Base-by-base conservation (phyloP, 352 stramenopile species). In the Saprolegnia parasitica region DNA sequence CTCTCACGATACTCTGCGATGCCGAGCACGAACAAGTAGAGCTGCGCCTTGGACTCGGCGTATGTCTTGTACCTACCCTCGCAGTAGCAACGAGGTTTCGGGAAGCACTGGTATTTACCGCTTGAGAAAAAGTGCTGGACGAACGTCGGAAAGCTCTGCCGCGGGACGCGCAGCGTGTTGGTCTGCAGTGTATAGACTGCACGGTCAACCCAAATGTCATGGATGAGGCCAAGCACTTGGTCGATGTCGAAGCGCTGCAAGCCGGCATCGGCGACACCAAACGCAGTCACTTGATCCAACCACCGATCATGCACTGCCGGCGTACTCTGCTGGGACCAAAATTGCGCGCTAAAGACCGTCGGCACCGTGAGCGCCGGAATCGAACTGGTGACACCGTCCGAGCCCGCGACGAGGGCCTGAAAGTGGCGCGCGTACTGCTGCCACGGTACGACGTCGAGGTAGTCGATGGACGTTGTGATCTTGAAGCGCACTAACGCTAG, bases 111-210 rank as follows among this genome's bases (percentile, higher is more conserved):
- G 46, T 18, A 21, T 52, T 21, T 24, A 60, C 52, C 24, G 52
- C 3, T 47, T 29, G 23, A 70, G 63, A 70, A 70, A 23, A 52
- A 70, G 11, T 16, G 35, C 35, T 37, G n/a, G 4, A 39, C 37
- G 26, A 70, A 70, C 46, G 9, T 29, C 20, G 63, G 63, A 15
- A 70, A 52, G 35, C 63, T 70, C 21, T 70, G 63, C n/a, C 20
- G 46, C 18, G 63, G 63, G 18, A 60, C 52, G 35, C 52, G 52
- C 52, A 60, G 9, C 35, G 52, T 60, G 20, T 35, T 24, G 11
- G 52, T 60, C 16, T 60, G 24, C 35, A 60, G 35, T 11, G 52
- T 60, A n/a, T 60, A 26, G 24, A 60, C 11, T 4, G 35, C 24
- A 9, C 52, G 52, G 24, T 60, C 52, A 24, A 60, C 52, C 52